phyloP scores from a whole-genome alignment of 2,329 filamentous ascomycete genomes.

The Fusarium fracticaudum region DNA sequence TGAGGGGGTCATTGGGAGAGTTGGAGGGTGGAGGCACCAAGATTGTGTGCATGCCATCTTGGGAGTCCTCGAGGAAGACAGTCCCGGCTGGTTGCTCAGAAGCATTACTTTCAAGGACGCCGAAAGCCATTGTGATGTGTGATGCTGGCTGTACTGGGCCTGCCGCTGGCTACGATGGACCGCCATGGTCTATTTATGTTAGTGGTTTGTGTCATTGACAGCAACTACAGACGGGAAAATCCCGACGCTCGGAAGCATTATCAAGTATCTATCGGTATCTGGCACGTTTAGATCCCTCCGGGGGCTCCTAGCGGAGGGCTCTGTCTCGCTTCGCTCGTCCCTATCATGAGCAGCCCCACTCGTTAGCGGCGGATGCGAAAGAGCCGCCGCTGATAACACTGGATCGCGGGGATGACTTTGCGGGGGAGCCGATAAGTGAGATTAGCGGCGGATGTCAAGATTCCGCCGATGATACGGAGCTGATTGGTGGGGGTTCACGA shows the following conservation, averaged over 20 bases:
- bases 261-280: not conserved
- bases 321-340: not conserved
- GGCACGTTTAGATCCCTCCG: not conserved
- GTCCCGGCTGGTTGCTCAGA: not conserved
- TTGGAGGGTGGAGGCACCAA: not conserved
- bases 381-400: not conserved
- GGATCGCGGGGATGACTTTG: not conserved
- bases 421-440: not conserved
- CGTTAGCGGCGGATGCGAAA: not conserved
- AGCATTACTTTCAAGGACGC: not conserved
- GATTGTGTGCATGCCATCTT: not conserved
- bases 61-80: not conserved
- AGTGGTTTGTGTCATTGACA: too few species aligned
- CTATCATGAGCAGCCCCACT: not conserved
- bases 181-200: not conserved
- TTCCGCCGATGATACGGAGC: not conserved
- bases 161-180: too few species aligned
- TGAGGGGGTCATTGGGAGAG: not conserved
- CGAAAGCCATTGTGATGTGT: not conserved
- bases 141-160: too few species aligned
- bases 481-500: not conserved
- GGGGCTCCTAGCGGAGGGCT: not conserved
- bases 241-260: not conserved
- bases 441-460: not conserved
- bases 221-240: not conserved